Evolutionary conservation across 2,329 filamentous ascomycete genomes (phyloP), one percentile per base, ranked within the genome.

Genomic region (Grosmannia huntii): DNA sequence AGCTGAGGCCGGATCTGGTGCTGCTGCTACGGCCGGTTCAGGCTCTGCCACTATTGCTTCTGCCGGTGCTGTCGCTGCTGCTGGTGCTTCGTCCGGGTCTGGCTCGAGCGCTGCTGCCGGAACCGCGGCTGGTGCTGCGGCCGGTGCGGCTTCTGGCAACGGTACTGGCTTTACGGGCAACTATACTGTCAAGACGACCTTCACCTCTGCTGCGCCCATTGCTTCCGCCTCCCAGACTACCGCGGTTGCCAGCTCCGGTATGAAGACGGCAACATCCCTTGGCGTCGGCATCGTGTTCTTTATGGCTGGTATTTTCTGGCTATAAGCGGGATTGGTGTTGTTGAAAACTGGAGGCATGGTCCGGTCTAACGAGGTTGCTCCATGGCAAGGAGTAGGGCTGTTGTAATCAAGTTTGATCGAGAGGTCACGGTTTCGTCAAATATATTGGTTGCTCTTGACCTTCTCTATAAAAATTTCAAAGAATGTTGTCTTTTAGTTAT

Each of bases 221-320:
- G 5, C 53, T 14, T 11, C n/a, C 16, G 31, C 23, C 1, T 44
- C 53, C 12, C 27, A 46, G 5, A 46, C 57, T 19, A 33, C 41
- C 3, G 54, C 58, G 0, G 60, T 57, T 4, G 60, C 59, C 53
- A 61, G 57, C 57, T 52, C 60, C 5, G 61, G 54, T n/a, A 56
- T 60, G 28, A 61, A 61, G 59, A 57, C 49, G 2, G 41, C 54
- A 9, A 52, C 55, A 21, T 59, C 60, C 16, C n/a, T 55, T 23
- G 57, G 61, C 56, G 27, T 55, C 36, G 53, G 52, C 5, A 7
- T 60, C 25, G 33, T 61, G 6, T 12, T 63, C 44, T 53, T 60
- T 51, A 31, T 59, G 19, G 36, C 55, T 21, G 61, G 57, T 25
- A 51, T 52, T 54, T 49, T 62, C 52, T 54, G 52, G 52, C 33